These are phyloP conservation scores for Nakazawaea populi DNA, from an alignment of 805 yeast genomes.

Conservation along the genomic window DNA sequence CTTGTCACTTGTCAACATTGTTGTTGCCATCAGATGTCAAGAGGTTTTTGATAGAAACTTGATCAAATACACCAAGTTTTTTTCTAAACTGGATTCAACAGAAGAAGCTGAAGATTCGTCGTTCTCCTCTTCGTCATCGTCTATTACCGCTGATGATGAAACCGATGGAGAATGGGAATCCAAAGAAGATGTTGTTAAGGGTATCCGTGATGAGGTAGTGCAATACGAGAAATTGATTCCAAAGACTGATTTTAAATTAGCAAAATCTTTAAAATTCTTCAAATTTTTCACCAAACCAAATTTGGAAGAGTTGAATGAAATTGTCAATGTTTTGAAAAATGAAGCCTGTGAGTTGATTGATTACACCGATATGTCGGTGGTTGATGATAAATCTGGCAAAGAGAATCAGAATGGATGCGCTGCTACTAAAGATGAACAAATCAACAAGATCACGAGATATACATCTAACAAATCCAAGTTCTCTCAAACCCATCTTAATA, in stretches of 20 bases:
- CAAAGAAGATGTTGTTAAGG: slow-evolving; percentile 7
- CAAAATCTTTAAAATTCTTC: slow-evolving; percentile 22
- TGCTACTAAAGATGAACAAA: slow-evolving; percentile 4
- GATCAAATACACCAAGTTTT: not conserved
- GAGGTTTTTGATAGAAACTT: slow-evolving; percentile 6
- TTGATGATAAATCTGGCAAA: slow-evolving; percentile 5
- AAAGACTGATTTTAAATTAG: slow-evolving; percentile 18
- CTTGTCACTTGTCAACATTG: slow-evolving; percentile 3
- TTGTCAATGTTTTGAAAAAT: slow-evolving; percentile 11
- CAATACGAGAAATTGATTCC: slow-evolving; percentile 18
- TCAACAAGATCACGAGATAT: slow-evolving; percentile 1
- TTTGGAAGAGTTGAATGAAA: slow-evolving; percentile 12
- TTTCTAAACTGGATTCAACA: not conserved
- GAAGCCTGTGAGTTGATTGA: slow-evolving; percentile 20
- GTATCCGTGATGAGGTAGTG: slow-evolving; percentile 11
- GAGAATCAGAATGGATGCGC: slow-evolving; percentile 2
- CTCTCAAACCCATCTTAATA: not conserved
- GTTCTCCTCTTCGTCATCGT: no score
- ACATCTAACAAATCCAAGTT: not conserved
- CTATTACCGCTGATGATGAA: not conserved
- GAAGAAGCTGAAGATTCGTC: not conserved
- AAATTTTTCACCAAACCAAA: slow-evolving; percentile 20
- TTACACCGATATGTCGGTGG: slow-evolving; percentile 4
- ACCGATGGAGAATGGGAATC: slow-evolving; percentile 10
- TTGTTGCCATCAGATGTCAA: slow-evolving; percentile 5